Base-by-base conservation (phyloP, 306 rosid species). In the Vigna angularis region DNA sequence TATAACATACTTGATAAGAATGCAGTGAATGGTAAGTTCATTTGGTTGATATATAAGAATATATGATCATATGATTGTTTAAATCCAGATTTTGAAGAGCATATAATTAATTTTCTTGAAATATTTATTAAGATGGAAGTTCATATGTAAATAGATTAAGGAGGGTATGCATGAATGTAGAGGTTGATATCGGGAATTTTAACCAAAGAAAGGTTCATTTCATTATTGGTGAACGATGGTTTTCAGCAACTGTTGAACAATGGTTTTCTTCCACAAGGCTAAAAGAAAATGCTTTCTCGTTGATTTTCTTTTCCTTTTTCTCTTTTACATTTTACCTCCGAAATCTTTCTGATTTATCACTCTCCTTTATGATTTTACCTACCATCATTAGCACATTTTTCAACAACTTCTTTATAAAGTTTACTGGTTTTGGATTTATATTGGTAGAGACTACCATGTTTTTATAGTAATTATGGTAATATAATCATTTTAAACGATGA, bases 191-290 rank as follows among this genome's bases (percentile, higher is more conserved):
- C 28, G 10, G 42, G 62, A 53, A 55, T 44, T 69, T 76, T 64
- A 72, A 48, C 53, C 53, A 20, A 77, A 72, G 70, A 34, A 34
- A 38, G 13, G 16, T 48, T 15, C 28, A 34, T 45, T 45, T 9
- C 9, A 42, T 45, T 45, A 45, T 72, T 47, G 82, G 82, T 82
- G 79, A 72, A 82, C 40, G 6, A 66, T 77, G 66, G 82, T 18
- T 82, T 82, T 82, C 82, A 56, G 30, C 9, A 10, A 70, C 72
- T 0, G 75, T 48, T 75, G 73, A 30, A 30, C 34, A 30, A 30
- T 30, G 34, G 34, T 28, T 58, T 74, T 47, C 49, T 74, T 67
- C 80, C 72, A 26, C 40, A 49, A 67, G 70, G 20, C 76, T 57
- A 8, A 15, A 30, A 45, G 47, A 13, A 47, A 71, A 67, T 20